A percentile compares a stretch with the other conserved stretches of the same genome.
Conservation (phyloP, 768 basidiomycete species). For the Naematelia encephala region DNA sequence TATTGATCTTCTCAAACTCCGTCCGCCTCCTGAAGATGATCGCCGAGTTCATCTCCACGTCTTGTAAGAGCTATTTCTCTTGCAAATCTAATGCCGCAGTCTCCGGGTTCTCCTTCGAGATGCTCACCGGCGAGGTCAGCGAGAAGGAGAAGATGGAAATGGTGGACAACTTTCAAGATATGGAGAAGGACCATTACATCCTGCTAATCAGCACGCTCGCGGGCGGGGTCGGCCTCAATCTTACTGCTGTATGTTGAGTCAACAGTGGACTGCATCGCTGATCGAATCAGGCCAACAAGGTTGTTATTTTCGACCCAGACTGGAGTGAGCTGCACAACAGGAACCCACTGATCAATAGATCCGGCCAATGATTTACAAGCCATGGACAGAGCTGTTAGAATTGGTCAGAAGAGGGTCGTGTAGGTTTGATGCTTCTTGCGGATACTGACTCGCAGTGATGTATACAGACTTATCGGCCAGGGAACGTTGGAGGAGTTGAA, state of each 20-base stretch:
- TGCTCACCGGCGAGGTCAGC: slow-evolving; percentile 73
- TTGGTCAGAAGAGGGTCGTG: slow-evolving; percentile 49
- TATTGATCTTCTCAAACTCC: slow-evolving; percentile 88
- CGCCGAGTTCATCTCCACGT: slow-evolving; percentile 61
- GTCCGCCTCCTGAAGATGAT: slow-evolving; percentile 86
- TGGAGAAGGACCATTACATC: slow-evolving; percentile 66
- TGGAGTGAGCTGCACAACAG: slow-evolving; percentile 67
- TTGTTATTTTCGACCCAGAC: slow-evolving; percentile 90
- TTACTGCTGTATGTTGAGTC: slow-evolving; percentile 61
- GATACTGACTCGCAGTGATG: slow-evolving; percentile 25
- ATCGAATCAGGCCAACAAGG: slow-evolving; percentile 65
- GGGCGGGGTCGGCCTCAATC: slow-evolving; percentile 84
- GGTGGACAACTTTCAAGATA: slow-evolving; percentile 74
- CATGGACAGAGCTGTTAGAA: slow-evolving; percentile 51
- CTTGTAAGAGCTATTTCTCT: slow-evolving; percentile 13
- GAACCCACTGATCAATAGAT: slow-evolving; percentile 55
- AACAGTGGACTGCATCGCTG: not conserved
- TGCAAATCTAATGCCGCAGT: slow-evolving; percentile 20
- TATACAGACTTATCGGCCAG: slow-evolving; percentile 46
- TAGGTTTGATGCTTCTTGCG: slow-evolving; percentile 9
- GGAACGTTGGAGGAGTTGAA: slow-evolving; percentile 49
- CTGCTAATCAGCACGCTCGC: slow-evolving; percentile 88
- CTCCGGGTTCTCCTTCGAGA: slow-evolving; percentile 56
- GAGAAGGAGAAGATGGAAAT: slow-evolving; percentile 72
- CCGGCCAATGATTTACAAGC: slow-evolving; percentile 84